Base-by-base conservation (phyloP, 1,139 yeast genomes). In the Arxiozyma telluris region DNA sequence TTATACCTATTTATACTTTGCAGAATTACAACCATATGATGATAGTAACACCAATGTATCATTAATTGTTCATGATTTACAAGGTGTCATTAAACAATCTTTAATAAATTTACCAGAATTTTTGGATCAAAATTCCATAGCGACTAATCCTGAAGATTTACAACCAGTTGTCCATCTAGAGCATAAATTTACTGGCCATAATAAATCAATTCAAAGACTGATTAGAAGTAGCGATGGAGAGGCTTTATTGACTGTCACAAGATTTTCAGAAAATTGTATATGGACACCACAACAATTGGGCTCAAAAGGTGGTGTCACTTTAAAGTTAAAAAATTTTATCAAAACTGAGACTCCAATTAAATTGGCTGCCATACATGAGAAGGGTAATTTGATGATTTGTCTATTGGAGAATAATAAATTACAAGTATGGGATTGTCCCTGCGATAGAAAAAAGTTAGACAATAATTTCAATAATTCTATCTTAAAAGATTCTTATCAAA, bases 181-280 rank as follows among this genome's bases (percentile, higher is more conserved):
- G 43, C 76, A 80, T 61, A 84, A 85, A 61, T 79, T 84, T 54
- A 90, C 94, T 6, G 98, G 98, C 0, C 96, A 89, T 63, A 78
- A 82, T 53, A 90, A 89, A 65, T 86, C 96, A 0, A 83, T 91
- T 22, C 80, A 81, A 59, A 77, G 76, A 53, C 68, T 91, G 1
- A 72, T 80, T 20, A 80, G 90, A 61, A 84, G 96, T 1, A 70
- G 78, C 5, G 80, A 81, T 62, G 89, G 89, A 27, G 73, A 75
- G 30, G 76, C 84, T 0, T 65, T 82, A 54, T 65, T 83, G n/a
- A 77, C 86, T 1, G 62, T 73, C 3, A 75, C 81, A 3, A 66
- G 83, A 56, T 79, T 78, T 56, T 59, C 64, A 9, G 84, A 84
- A 58, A 84, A 83, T 64, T 81, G 81, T 59, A 70, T 87, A 6